Evolutionary conservation across 2,329 filamentous ascomycete species (phyloP), one percentile per base, ranked within the genome.

Genomic region (Lanzia echinophila): DNA sequence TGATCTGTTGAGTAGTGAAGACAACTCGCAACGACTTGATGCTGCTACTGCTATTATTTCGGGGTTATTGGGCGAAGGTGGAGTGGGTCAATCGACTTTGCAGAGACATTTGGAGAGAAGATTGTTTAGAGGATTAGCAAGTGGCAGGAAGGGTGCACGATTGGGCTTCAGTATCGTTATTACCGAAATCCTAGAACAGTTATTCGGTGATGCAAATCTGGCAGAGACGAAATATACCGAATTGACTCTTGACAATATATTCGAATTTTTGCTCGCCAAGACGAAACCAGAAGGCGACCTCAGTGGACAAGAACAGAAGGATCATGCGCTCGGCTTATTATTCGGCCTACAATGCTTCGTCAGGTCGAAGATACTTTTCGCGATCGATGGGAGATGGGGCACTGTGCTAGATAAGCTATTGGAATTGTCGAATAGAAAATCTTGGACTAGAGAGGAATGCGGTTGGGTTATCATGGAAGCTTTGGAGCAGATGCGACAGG

Each of bases 271-370:
- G 39, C 65, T 79, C 19, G 76, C 81, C 54, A 82, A 79, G 64
- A 83, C 77, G 1, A 73, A 77, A 50, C 68, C 77, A 0, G 73
- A 74, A 8, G 79, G 78, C 32, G 81, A 77, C 61, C 67, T 79
- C 20, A 74, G 75, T 1, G 76, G 77, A 34, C 79, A 96, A 75
- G 91, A 97, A 72, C 86, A 90, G 71, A 80, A 89, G 63, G 90
- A 97, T 67, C 84, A 90, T 67, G 81, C 84, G 60, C 87, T 96
- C 60, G 94, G 94, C 6, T 83, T 88, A 61, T 73, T 96, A 1
- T 96, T 96, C 65, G 92, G 90, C 2, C 79, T 91, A 42, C 87
- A 95, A 68, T 88, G 88, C 56, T 84, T 97, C 57, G 82, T 96
- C 43, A 84, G 90, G 68, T 89, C 91, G 12, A 80, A 80, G 4